Conservation (phyloP, 1,139 yeast genomes). For the Magnusiomyces ingens region DNA sequence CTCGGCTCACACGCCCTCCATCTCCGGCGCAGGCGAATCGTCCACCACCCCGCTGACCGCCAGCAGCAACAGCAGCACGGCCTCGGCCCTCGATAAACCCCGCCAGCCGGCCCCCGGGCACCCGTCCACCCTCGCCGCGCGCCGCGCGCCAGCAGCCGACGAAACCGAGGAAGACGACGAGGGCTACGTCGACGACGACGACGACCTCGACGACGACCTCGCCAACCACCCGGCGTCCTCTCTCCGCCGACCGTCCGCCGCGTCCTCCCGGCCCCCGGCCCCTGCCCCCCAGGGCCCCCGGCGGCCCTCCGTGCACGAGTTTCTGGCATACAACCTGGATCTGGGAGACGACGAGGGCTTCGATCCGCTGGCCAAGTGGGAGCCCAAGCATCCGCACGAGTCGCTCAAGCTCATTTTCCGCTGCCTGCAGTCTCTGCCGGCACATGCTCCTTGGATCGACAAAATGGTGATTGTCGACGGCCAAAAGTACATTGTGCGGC, state of each 20-base stretch:
- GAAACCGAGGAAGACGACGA: not conserved
- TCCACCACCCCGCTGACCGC: not conserved
- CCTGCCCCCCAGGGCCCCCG: not conserved
- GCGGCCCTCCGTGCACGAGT: not conserved
- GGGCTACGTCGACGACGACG: not conserved
- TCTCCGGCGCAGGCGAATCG: not conserved
- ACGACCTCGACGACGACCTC: too few relatives aligned
- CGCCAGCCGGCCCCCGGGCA: too few relatives aligned
- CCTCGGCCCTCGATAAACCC: too few relatives aligned
- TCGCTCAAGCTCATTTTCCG: slow-evolving; percentile 29
- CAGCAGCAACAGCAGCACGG: not conserved
- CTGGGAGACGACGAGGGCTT: not conserved
- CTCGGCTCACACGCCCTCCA: too few relatives aligned
- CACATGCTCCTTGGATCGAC: slow-evolving; percentile 31
- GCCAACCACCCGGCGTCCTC: too few relatives aligned
- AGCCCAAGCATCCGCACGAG: slow-evolving; percentile 23
- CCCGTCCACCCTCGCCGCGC: not conserved
- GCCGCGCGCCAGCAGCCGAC: not conserved
- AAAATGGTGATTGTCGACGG: slow-evolving; percentile 25
- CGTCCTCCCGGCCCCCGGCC: not conserved
- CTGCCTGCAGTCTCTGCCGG: slow-evolving; percentile 28
- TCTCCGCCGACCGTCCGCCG: too few relatives aligned
- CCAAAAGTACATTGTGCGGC: slow-evolving; percentile 22
- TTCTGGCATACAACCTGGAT: not conserved
- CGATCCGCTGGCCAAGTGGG: slow-evolving; percentile 23